A percentile compares a stretch with the other conserved stretches of the same genome.
Evolutionary conservation across 768 basidiomycete genomes (phyloP).

Genomic region (Leccinellum rugosiceps): DNA sequence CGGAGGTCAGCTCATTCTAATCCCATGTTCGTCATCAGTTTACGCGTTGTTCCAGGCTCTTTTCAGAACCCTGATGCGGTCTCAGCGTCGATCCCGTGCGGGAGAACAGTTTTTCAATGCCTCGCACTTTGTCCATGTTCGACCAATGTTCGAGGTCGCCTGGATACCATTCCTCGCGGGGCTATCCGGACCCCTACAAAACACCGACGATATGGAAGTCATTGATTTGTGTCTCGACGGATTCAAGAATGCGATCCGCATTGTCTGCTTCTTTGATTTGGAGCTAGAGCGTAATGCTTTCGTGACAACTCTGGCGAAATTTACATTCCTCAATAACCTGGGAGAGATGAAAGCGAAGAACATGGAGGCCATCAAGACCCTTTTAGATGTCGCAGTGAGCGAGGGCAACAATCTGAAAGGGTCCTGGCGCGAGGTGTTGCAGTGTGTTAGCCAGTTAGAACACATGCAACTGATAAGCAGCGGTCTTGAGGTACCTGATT

Average conservation of each 20-base stretch:
- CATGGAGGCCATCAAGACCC: slow-evolving; percentile 96
- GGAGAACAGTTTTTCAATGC: slow-evolving; percentile 95
- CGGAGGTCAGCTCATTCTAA: slow-evolving; percentile 59
- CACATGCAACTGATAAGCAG: slow-evolving; percentile 97
- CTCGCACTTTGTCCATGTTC: slow-evolving; percentile 93
- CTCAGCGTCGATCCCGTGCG: slow-evolving; percentile 78
- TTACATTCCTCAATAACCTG: slow-evolving; percentile 95
- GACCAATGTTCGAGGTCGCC: slow-evolving; percentile 98
- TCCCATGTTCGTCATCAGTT: neutral
- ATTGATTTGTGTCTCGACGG: slow-evolving; percentile 93
- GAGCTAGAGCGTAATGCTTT: slow-evolving; percentile 99
- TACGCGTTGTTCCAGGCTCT: slow-evolving; percentile 58
- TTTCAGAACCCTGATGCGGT: slow-evolving; percentile 88
- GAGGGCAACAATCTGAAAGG: slow-evolving; percentile 96
- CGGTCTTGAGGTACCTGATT: slow-evolving; percentile 80
- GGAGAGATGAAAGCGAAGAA: slow-evolving; percentile 99
- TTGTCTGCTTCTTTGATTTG: slow-evolving; percentile 95
- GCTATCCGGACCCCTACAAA: slow-evolving; percentile 90
- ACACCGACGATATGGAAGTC: slow-evolving; percentile 90
- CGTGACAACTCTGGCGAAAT: slow-evolving; percentile 93
- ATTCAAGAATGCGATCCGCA: slow-evolving; percentile 94
- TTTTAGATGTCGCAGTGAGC: slow-evolving; percentile 92
- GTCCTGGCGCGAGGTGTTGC: slow-evolving; percentile 94
- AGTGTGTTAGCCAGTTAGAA: slow-evolving; percentile 97
- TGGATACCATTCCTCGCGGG: slow-evolving; percentile 99